phyloP scores from a whole-genome alignment of 805 yeast genomes.

The Cyberlindnera bimundalis region DNA sequence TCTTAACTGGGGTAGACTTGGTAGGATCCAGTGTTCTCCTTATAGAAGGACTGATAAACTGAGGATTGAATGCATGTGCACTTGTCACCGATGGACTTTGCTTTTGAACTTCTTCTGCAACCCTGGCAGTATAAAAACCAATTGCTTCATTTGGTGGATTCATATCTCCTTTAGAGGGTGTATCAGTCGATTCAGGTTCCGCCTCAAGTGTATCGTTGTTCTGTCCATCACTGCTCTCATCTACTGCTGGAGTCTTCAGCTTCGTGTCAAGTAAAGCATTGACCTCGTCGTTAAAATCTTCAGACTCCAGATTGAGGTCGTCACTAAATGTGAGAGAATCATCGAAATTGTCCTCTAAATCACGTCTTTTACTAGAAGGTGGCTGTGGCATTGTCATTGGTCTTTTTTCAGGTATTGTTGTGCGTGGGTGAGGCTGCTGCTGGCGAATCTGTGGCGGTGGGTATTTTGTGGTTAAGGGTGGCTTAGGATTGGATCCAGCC shows the following conservation, averaged over 20 bases:
- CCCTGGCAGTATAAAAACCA: slow-evolving; percentile 61
- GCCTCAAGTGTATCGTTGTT: neutral
- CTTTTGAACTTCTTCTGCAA: slow-evolving; percentile 53
- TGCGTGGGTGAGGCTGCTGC: slow-evolving; percentile 4
- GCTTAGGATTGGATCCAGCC: neutral
- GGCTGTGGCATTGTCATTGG: slow-evolving; percentile 2
- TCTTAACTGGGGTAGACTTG: slow-evolving; percentile 60
- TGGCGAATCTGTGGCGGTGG: slow-evolving; percentile 1
- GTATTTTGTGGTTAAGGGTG: neutral
- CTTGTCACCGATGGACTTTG: slow-evolving; percentile 33
- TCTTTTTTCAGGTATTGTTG: slow-evolving; percentile 21
- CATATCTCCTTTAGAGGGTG: slow-evolving; percentile 12
- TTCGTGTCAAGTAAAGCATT: slow-evolving; percentile 23
- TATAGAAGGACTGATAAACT: slow-evolving; percentile 52
- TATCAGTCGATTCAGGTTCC: slow-evolving; percentile 6
- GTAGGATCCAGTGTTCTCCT: slow-evolving; percentile 64
- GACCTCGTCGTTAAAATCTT: slow-evolving; percentile 31
- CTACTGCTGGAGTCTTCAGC: slow-evolving; percentile 7
- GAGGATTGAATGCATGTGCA: slow-evolving; percentile 50
- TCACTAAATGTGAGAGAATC: slow-evolving; percentile 56
- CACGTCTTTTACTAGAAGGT: slow-evolving; percentile 11
- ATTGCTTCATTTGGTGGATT: slow-evolving; percentile 20
- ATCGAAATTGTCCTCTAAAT: slow-evolving; percentile 39
- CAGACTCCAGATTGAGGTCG: slow-evolving; percentile 38
- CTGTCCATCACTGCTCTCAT: slow-evolving; percentile 8